phyloP scores from a whole-genome alignment of 78 protist species.

The Tieghemostelium lacteum region DNA sequence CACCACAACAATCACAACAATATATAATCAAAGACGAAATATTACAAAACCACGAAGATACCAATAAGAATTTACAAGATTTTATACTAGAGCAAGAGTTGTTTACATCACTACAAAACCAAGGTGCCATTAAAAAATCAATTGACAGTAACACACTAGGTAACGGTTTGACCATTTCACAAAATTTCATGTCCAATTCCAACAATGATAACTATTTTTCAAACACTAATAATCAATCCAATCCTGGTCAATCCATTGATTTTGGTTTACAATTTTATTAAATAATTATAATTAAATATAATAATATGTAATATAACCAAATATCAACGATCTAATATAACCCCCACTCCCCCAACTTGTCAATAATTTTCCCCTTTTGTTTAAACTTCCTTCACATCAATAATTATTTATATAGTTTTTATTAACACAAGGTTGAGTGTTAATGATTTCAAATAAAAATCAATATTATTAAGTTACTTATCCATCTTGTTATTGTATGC shows the following conservation, averaged over 20 bases:
- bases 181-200: constrained; percentile 9
- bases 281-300: too few species aligned
- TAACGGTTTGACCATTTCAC: background rate
- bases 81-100: constrained; percentile 43
- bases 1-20: background rate
- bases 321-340: too few species aligned
- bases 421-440: too few species aligned
- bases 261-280: too few species aligned
- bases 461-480: background rate
- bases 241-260: too few species aligned
- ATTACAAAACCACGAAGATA: background rate
- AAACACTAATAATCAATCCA: too few species aligned
- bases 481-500: constrained; percentile 5
- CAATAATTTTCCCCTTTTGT: too few species aligned
- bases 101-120: constrained; percentile 2
- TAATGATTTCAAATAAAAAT: background rate
- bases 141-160: background rate
- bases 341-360: too few species aligned
- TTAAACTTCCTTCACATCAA: too few species aligned
- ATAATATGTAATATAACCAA: too few species aligned
- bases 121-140: background rate
- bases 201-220: too few species aligned
- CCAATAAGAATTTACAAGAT: constrained; percentile 21
- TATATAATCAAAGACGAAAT: constrained; percentile 31
- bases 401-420: too few species aligned